Percentiles rank a stretch among this genome's conserved stretches.
phyloP scores from a whole-genome alignment of 805 yeast species.

The Zygosaccharomyces kombuchaensis region DNA sequence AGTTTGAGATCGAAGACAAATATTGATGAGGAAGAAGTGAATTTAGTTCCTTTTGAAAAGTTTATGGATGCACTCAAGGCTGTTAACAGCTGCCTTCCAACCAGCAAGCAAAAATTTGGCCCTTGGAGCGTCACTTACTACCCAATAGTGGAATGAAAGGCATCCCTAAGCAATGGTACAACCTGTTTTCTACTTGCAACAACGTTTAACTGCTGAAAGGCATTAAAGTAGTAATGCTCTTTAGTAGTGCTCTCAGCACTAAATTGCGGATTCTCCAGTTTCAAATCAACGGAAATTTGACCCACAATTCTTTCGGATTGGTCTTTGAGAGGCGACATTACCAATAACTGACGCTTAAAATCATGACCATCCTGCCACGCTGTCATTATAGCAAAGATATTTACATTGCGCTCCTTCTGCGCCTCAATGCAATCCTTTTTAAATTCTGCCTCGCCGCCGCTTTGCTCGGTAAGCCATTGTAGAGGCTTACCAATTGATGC shows the following conservation, averaged over 20 bases:
- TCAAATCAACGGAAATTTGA: constrained; percentile 15
- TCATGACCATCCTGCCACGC: constrained; percentile 35
- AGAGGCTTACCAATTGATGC: constrained; percentile 67
- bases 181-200: constrained; percentile 81
- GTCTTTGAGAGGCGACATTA: constrained; percentile 20
- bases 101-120: constrained; percentile 8
- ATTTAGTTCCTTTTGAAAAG: constrained; percentile 13
- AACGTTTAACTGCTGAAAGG: constrained; percentile 48
- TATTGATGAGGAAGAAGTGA: constrained; percentile 18
- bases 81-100: constrained; percentile 17
- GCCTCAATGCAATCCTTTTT: constrained; percentile 23
- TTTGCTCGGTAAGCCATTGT: constrained; percentile 44
- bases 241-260: neutral
- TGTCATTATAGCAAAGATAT: constrained; percentile 47
- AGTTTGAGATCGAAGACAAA: constrained; percentile 12
- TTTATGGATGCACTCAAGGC: constrained; percentile 14
- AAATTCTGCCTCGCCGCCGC: constrained; percentile 28
- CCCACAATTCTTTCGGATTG: constrained; percentile 19
- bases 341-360: constrained; percentile 44
- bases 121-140: constrained; percentile 27
- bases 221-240: constrained; percentile 5
- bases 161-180: constrained; percentile 51
- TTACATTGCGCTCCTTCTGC: constrained; percentile 34
- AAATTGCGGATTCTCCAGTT: constrained; percentile 5
- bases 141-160: constrained; percentile 14